These are phyloP conservation scores for Gossypium ekmanianum DNA, from an alignment of 345 rosid species.

Conservation along the genomic window DNA sequence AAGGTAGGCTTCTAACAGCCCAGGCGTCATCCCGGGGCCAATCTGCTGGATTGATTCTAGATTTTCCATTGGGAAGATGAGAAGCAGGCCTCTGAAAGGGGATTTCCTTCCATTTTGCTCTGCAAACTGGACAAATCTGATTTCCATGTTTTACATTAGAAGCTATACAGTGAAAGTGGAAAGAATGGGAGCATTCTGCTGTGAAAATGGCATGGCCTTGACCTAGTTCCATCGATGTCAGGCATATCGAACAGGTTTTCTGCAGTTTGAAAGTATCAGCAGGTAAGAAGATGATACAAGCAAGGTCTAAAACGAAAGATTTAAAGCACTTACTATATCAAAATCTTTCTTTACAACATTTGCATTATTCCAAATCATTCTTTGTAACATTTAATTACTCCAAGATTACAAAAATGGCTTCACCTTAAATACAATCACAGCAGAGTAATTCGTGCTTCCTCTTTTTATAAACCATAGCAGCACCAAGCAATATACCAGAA, in stretches of 20 bases:
- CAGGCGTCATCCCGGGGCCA: conserved; percentile 58
- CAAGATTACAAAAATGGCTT: no score
- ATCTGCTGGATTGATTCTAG: conserved; percentile 41
- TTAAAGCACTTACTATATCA: background rate
- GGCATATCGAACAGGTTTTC: conserved; percentile 88
- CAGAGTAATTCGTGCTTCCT: no score
- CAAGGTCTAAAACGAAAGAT: background rate
- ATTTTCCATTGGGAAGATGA: conserved; percentile 36
- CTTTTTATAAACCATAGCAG: background rate
- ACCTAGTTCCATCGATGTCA: conserved; percentile 69
- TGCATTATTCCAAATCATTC: no score
- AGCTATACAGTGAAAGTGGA: conserved; percentile 92
- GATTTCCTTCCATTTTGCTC: conserved; percentile 61
- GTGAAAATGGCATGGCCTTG: conserved; percentile 95
- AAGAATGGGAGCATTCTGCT: conserved; percentile 96
- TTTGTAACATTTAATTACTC: no score
- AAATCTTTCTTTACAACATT: background rate
- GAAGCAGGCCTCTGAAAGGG: conserved; percentile 62
- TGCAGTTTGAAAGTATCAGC: conserved; percentile 36
- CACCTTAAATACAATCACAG: no score
- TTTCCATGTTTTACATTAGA: conserved; percentile 88
- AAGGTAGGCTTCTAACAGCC: conserved; percentile 55
- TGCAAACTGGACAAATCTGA: conserved; percentile 66
- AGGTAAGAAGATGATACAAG: background rate
- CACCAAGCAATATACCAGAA: background rate